Percentiles rank a stretch among this genome's conserved stretches.
Evolutionary conservation across 148 eudicot genomes (phyloP).

Genomic region (Amaranthus palmeri): DNA sequence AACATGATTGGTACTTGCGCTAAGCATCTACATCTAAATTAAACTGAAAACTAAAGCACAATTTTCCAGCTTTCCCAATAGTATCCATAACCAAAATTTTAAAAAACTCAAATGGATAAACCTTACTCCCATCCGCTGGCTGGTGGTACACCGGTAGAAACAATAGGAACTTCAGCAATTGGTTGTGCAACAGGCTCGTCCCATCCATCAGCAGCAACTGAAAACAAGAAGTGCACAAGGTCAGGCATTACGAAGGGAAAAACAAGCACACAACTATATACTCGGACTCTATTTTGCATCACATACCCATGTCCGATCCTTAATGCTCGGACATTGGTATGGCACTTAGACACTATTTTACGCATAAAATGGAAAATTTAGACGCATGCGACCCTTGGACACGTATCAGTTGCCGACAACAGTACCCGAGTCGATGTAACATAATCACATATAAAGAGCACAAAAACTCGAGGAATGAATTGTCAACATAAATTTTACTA

Average conservation of each 20-base stretch:
- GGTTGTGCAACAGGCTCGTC: constrained; percentile 37
- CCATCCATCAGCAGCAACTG: constrained; percentile 36
- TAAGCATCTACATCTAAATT: constrained; percentile 26
- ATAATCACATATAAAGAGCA: too few relatives aligned
- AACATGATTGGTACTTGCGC: constrained; percentile 18
- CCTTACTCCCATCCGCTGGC: constrained; percentile 28
- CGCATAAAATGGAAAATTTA: too few relatives aligned
- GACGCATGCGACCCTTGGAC: too few relatives aligned
- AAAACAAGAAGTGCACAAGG: constrained; percentile 7
- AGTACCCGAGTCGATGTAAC: too few relatives aligned
- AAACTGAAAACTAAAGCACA: constrained; percentile 20
- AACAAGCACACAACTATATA: background rate
- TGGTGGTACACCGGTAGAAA: constrained; percentile 15
- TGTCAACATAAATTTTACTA: background rate
- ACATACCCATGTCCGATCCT: too few relatives aligned
- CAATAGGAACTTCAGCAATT: constrained; percentile 18
- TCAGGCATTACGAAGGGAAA: background rate
- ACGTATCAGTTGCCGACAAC: too few relatives aligned
- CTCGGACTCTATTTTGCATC: too few relatives aligned
- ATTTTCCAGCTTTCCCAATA: constrained; percentile 13
- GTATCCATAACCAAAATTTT: constrained; percentile 22
- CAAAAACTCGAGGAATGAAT: too few relatives aligned
- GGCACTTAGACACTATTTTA: too few relatives aligned
- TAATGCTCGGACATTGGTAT: too few relatives aligned
- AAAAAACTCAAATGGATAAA: background rate